These are phyloP conservation scores for Globisporangium cylindrosporum DNA, from an alignment of 352 stramenopile species.

Conservation along the genomic window DNA sequence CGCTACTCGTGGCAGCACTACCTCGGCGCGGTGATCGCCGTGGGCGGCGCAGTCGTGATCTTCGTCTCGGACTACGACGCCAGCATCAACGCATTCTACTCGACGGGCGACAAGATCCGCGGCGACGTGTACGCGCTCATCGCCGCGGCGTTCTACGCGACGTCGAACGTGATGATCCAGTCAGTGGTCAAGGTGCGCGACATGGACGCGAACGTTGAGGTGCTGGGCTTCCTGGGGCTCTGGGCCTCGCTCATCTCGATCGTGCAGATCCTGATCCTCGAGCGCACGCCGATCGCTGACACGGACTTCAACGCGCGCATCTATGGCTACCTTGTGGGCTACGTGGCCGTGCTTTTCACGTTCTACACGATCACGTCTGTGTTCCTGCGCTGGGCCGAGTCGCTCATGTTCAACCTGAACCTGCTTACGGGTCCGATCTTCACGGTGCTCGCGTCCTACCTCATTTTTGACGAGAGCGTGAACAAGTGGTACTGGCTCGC, in stretches of 20 bases:
- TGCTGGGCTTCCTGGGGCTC: constrained; percentile 50
- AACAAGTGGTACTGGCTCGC: constrained; percentile 66
- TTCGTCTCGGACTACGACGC: constrained; percentile 56
- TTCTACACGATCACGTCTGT: constrained; percentile 65
- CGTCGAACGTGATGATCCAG: constrained; percentile 75
- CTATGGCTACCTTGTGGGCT: constrained; percentile 59
- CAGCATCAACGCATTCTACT: constrained; percentile 31
- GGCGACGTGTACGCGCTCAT: constrained; percentile 64
- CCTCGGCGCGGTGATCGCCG: constrained; percentile 36
- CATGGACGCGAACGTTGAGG: constrained; percentile 55
- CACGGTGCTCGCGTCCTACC: constrained; percentile 53
- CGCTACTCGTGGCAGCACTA: constrained; percentile 58
- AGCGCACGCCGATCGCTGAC: constrained; percentile 38
- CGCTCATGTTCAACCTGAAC: constrained; percentile 67
- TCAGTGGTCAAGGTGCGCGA: constrained; percentile 58
- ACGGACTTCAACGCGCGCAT: constrained; percentile 44
- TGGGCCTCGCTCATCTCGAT: constrained; percentile 50
- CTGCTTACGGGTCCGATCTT: constrained; percentile 58
- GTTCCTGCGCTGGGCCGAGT: constrained; percentile 58
- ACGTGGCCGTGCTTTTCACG: constrained; percentile 50
- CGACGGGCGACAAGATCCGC: constrained; percentile 35
- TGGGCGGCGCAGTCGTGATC: constrained; percentile 51
- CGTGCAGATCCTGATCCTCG: constrained; percentile 51
- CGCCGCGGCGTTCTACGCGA: constrained; percentile 56
- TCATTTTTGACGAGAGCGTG: constrained; percentile 55